Evolutionary conservation across 1,139 yeast species (phyloP).

Genomic region (Sugiyamaella neomexicana): DNA sequence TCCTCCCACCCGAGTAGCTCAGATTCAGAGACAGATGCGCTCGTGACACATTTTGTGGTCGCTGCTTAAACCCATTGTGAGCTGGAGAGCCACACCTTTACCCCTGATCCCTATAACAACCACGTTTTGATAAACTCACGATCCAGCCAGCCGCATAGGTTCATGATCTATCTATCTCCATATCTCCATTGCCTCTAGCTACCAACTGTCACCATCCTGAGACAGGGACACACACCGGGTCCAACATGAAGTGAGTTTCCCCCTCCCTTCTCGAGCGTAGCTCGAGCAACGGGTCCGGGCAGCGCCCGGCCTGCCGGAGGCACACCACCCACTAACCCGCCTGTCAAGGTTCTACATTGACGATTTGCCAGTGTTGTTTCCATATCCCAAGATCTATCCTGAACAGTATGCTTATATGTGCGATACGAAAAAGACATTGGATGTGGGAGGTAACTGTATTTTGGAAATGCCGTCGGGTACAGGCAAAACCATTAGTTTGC

Average conservation of each 20-base stretch:
- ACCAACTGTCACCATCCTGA: background rate
- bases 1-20: too few relatives aligned
- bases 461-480: constrained; percentile 99
- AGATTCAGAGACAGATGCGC: too few relatives aligned
- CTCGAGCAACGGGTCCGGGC: constrained; percentile 9
- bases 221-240: background rate
- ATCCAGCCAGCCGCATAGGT: too few relatives aligned
- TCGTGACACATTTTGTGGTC: too few relatives aligned
- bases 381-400: constrained; percentile 96
- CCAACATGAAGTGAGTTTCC: constrained; percentile 3
- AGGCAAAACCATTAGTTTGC: constrained; percentile 90
- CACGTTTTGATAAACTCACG: too few relatives aligned
- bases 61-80: too few relatives aligned
- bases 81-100: too few relatives aligned
- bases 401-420: constrained; percentile 98
- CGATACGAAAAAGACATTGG: constrained; percentile 88
- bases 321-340: background rate
- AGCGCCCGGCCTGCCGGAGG: constrained; percentile 13
- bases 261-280: background rate
- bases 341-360: constrained; percentile 67
- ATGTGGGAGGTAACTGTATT: constrained; percentile 97
- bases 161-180: too few relatives aligned
- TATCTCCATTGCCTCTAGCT: too few relatives aligned
- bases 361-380: constrained; percentile 91
- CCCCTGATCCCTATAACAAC: too few relatives aligned